Conservation (phyloP, 1,139 yeast species). For the Barnettozyma hawaiiensis region DNA sequence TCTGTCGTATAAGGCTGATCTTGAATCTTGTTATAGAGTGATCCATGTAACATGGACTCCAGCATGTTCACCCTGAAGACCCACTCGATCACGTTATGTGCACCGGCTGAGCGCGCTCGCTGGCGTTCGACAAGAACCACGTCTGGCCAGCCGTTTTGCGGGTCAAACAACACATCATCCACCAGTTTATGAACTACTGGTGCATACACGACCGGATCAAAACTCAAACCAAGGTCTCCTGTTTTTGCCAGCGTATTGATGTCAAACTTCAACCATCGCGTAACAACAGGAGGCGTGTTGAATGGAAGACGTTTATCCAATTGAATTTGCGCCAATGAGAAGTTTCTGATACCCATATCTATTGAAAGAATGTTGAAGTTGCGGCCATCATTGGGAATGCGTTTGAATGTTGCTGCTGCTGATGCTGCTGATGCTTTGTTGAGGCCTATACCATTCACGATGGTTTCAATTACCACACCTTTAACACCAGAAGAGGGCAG, state of each 20-base stretch:
- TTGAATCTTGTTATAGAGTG: slow-evolving; percentile 12
- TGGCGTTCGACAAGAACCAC: slow-evolving; percentile 50
- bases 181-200: slow-evolving; percentile 21
- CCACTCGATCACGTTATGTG: slow-evolving; percentile 42
- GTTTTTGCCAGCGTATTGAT: slow-evolving; percentile 29
- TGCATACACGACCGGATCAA: slow-evolving; percentile 24
- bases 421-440: too few species aligned
- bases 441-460: slow-evolving; percentile 3
- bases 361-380: slow-evolving; percentile 30
- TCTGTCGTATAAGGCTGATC: slow-evolving; percentile 10
- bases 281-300: slow-evolving; percentile 28
- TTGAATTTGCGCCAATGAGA: slow-evolving; percentile 30
- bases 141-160: slow-evolving; percentile 28
- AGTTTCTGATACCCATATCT: slow-evolving; percentile 42
- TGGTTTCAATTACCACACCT: slow-evolving; percentile 4
- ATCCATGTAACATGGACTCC: slow-evolving; percentile 35
- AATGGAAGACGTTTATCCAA: slow-evolving; percentile 22
- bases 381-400: slow-evolving; percentile 17
- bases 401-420: slow-evolving; percentile 9
- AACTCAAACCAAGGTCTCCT: slow-evolving; percentile 14
- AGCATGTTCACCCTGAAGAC: slow-evolving; percentile 47
- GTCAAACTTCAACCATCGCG: slow-evolving; percentile 42
- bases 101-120: slow-evolving; percentile 44
- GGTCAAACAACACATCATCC: slow-evolving; percentile 18
- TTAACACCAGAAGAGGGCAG: slow-evolving; percentile 13